Base-by-base conservation (phyloP, 2,329 filamentous ascomycete genomes). In the Pseudopyrenochaeta lycopersici region DNA sequence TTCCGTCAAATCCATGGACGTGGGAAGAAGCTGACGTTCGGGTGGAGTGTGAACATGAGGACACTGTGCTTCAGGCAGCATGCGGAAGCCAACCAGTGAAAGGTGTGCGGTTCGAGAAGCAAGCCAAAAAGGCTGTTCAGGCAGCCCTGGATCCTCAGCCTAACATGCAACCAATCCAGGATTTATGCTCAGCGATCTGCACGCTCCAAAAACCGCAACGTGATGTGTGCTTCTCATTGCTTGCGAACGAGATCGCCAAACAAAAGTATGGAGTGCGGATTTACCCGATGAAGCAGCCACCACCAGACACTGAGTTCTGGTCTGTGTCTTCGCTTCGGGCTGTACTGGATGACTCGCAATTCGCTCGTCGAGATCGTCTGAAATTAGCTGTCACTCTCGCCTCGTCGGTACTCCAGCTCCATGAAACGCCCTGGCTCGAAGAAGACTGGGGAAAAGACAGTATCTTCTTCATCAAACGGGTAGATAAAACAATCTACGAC, bases 381-480 rank as follows among this genome's bases (percentile, higher is more conserved):
- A 54, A 52, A 4, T 29, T 69, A 6, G 62, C 62, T 3, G 59
- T 69, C 12, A 63, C 55, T 1, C 51, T 71, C 1, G 57, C 64
- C 0, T 66, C 62, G 0, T 64, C 59, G 29, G 62, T 69, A 4
- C 29, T 69, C 2, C 64, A 70, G 15, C 52, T 70, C 1, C 55
- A 68, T 20, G 52, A 67, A 30, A 71, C 67, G 2, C 55, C 61
- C 1, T 71, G 66, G 64, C 58, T 71, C 1, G 46, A 54, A 1
- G 54, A 64, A 6, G 45, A 54, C n/a, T 72, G 63, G 65, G 51
- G 58, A 2, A 59, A 66, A 18, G 54, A 66, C 20, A 56, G 60
- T 35, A 67, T 70, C 4, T 54, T 62, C 27, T 67, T 70, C 17
- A 52, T 69, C 9, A 51, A 66, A 6, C 41, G 58, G 2, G 46